Conservation (phyloP, 2,329 filamentous ascomycete genomes). For the Botrytis squamosa region DNA sequence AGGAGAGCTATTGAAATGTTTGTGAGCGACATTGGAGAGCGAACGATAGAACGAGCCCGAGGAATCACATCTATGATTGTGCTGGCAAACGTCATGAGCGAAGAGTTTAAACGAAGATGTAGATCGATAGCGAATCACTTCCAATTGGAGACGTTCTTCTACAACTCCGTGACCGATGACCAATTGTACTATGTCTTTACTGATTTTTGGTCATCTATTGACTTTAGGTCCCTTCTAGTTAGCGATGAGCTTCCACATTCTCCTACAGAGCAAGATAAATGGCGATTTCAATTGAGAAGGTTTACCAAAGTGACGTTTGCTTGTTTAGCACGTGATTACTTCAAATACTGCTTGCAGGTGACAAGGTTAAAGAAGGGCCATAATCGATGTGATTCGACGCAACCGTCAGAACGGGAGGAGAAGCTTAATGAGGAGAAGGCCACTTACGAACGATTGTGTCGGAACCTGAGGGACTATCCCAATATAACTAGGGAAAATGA, state of each 20-base stretch:
- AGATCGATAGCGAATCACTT: not conserved
- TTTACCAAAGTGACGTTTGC: constrained; percentile 5
- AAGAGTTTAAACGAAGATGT: constrained; percentile 1
- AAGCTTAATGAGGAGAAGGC: not conserved
- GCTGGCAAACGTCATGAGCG: not conserved
- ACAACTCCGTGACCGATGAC: not conserved
- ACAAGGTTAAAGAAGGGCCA: not conserved
- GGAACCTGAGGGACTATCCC: not conserved
- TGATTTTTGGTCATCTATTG: not conserved
- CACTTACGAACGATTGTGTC: not conserved
- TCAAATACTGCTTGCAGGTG: not conserved
- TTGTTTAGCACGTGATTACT: not conserved
- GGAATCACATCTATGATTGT: not conserved
- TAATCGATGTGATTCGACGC: not conserved
- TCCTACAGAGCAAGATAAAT: not conserved
- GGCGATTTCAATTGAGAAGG: not conserved
- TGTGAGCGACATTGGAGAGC: fast-evolving
- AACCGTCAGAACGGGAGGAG: not conserved
- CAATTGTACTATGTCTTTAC: not conserved
- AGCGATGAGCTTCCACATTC: not conserved
- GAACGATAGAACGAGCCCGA: not conserved
- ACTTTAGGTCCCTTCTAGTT: not conserved
- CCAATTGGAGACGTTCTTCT: not conserved
- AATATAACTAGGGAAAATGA: not conserved
- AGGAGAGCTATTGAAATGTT: not conserved